A percentile compares a stretch with the other conserved stretches of the same genome.
Conservation (phyloP, 805 yeast genomes). For the Schizosaccharomyces osmophilus region DNA sequence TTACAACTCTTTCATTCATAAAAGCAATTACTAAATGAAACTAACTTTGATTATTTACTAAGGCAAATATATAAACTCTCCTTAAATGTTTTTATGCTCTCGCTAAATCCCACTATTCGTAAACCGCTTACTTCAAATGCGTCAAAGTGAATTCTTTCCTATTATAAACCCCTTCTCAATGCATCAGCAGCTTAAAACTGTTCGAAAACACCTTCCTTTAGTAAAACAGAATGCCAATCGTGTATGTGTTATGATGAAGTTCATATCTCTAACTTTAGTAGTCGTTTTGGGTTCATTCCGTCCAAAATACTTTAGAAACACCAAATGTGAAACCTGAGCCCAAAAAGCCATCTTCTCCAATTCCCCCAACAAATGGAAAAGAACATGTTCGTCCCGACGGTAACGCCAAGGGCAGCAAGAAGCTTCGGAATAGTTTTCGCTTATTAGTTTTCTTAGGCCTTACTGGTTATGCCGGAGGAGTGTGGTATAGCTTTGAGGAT, state of each 20-base stretch:
- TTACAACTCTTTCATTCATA: no score
- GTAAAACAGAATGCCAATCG: not conserved
- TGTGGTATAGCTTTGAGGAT: slow-evolving; percentile 29
- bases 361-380: no score
- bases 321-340: not conserved
- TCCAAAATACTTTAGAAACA: not conserved
- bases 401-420: not conserved
- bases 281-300: not conserved
- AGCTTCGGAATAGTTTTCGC: not conserved
- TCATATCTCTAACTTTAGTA: not conserved
- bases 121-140: no score
- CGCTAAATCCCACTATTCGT: no score
- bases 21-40: no score
- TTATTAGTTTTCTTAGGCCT: not conserved
- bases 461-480: slow-evolving; percentile 28
- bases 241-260: not conserved
- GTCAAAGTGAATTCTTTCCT: no score
- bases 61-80: no score
- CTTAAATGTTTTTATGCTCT: no score
- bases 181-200: not conserved
- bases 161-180: not conserved
- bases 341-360: no score
- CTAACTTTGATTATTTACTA: no score
- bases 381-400: no score
- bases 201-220: not conserved